These are phyloP conservation scores for Heterobasidion parviporum DNA, from an alignment of 1,284 basidiomycete genomes.

Conservation along the genomic window DNA sequence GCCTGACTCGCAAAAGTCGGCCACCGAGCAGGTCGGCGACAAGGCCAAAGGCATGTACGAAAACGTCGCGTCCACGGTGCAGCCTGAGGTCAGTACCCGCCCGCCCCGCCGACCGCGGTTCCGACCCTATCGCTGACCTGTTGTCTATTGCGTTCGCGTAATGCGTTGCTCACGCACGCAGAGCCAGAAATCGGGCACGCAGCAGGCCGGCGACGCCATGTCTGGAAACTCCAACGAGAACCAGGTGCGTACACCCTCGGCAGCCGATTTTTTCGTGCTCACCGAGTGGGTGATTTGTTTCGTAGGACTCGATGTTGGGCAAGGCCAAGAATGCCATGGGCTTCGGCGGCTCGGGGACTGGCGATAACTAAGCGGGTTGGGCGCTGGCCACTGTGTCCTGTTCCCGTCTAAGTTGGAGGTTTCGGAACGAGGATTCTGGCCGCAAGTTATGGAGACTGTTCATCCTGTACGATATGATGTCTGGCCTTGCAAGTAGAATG, in stretches of 20 bases:
- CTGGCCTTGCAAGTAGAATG: too few relatives aligned
- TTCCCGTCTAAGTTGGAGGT: too few relatives aligned
- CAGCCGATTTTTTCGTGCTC: not conserved
- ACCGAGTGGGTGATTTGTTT: not conserved
- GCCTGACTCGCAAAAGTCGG: slow-evolving; percentile 2
- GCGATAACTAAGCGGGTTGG: not conserved
- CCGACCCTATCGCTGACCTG: not conserved
- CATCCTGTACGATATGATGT: too few relatives aligned
- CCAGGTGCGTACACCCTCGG: slow-evolving; percentile 16
- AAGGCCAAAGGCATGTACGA: slow-evolving; percentile 2
- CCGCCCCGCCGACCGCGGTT: too few relatives aligned
- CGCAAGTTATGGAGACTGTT: too few relatives aligned
- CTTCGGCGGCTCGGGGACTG: slow-evolving; percentile 20
- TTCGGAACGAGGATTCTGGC: too few relatives aligned
- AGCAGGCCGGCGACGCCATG: slow-evolving; percentile 35
- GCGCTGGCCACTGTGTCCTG: too few relatives aligned
- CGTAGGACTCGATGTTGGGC: slow-evolving; percentile 31
- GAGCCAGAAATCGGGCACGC: slow-evolving; percentile 37
- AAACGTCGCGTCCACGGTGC: not conserved
- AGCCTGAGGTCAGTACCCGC: not conserved
- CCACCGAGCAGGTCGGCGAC: slow-evolving; percentile 2
- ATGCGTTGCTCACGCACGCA: slow-evolving; percentile 8
- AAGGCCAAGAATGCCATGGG: slow-evolving; percentile 47
- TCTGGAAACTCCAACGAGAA: slow-evolving; percentile 30
- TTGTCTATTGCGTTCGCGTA: not conserved